Percentiles rank a stretch among this genome's conserved stretches.
Evolutionary conservation across 225 moss, liverwort and hornwort genomes (phyloP).

Genomic region (Polytrichum formosum): DNA sequence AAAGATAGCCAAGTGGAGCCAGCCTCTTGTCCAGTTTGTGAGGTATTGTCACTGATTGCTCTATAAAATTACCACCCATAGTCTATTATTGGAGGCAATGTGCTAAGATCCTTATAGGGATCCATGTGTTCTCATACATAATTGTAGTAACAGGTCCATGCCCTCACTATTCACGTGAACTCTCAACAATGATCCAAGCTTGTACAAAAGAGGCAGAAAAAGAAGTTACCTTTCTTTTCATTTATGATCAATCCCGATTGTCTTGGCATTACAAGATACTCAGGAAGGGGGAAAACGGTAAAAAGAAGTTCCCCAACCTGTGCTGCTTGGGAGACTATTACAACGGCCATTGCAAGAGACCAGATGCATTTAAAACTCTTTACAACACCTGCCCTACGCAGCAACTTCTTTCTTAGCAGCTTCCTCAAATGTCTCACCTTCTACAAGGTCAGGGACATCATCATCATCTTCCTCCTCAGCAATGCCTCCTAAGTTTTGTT

Average conservation of each 20-base stretch:
- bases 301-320: neutral
- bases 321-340: neutral
- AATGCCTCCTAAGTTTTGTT: slow-evolving; percentile 48
- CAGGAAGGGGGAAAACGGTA: neutral
- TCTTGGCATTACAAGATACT: slow-evolving; percentile 3
- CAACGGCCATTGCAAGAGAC: neutral
- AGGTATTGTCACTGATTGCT: too few relatives aligned
- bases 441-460: slow-evolving; percentile 50
- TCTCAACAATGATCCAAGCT: too few relatives aligned
- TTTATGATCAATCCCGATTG: neutral
- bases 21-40: too few relatives aligned
- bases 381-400: slow-evolving; percentile 15
- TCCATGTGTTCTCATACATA: too few relatives aligned
- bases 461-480: slow-evolving; percentile 57
- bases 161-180: too few relatives aligned
- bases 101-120: too few relatives aligned
- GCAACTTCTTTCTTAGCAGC: slow-evolving; percentile 36
- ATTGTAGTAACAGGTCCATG: too few relatives aligned
- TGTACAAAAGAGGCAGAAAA: too few relatives aligned
- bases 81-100: too few relatives aligned
- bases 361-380: neutral
- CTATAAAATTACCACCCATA: too few relatives aligned
- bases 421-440: slow-evolving; percentile 52
- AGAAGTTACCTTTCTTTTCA: neutral
- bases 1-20: too few relatives aligned